Conservation (phyloP, 2,329 filamentous ascomycete genomes). For the Colletotrichum siamense region DNA sequence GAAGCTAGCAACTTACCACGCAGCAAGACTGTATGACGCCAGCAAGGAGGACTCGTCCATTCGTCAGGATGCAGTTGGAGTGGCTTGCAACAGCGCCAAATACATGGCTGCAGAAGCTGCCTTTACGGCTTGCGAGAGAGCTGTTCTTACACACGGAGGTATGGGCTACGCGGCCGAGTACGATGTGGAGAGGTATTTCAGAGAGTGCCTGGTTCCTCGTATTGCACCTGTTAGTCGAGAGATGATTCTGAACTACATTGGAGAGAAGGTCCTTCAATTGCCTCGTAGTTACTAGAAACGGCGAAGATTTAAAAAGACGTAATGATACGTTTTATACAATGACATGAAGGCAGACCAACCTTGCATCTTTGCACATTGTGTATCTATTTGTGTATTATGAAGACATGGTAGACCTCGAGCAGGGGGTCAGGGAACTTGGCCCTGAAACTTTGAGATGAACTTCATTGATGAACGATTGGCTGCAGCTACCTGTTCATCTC, state of each 20-base stretch:
- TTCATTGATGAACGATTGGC: too few species aligned
- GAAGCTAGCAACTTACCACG: constrained; percentile 70
- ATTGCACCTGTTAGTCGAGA: constrained; percentile 71
- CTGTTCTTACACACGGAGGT: constrained; percentile 63
- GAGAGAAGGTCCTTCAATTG: constrained; percentile 70
- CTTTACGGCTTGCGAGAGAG: constrained; percentile 66
- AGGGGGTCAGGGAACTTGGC: not conserved
- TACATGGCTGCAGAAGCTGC: constrained; percentile 72
- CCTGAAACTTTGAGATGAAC: not conserved
- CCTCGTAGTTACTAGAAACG: constrained; percentile 67
- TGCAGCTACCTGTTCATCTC: not conserved
- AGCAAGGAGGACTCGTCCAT: constrained; percentile 56
- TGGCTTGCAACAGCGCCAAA: constrained; percentile 74
- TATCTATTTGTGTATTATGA: not conserved
- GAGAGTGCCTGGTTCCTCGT: constrained; percentile 69
- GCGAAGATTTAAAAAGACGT: not conserved
- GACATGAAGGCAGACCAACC: not conserved
- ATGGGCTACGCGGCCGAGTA: constrained; percentile 72
- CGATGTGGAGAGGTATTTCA: constrained; percentile 68
- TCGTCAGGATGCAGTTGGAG: constrained; percentile 61
- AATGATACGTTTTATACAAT: not conserved
- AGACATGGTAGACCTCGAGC: not conserved
- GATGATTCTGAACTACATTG: constrained; percentile 79
- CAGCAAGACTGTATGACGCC: constrained; percentile 65
- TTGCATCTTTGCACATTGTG: not conserved